Base-by-base conservation (phyloP, 2,329 filamentous ascomycete genomes). In the Fusarium sublunatum region DNA sequence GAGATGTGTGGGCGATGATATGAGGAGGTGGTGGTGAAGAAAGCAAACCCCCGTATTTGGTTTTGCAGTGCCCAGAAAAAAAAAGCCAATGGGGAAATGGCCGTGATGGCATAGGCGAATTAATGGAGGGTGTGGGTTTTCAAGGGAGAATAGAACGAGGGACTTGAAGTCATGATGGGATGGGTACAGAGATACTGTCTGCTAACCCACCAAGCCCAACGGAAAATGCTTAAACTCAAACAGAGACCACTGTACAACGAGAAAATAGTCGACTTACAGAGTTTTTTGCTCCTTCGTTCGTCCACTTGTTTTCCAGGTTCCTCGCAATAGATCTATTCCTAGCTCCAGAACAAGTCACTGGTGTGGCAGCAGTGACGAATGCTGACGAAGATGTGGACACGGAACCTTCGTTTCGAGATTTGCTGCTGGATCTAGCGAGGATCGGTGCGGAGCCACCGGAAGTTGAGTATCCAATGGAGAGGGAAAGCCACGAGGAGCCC, bases 341-440 rank as follows among this genome's bases (percentile, higher is more conserved):
- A 61, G 52, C 45, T 44, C 54, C 47, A 56, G 29, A 55, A 40
- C 35, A 64, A 49, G 38, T 60, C 56, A 69, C 65, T 69, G 63
- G 67, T 60, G 63, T 59, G 43, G 41, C 47, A 49, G 36, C 55
- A 63, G 67, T 70, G 66, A 70, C 55, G 68, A 61, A 61, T 61
- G 45, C 55, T 63, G 59, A 63, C 51, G 50, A 64, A 50, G 57
- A 59, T 48, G 45, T 45, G 53, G 35, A 46, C 40, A 60, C 49
- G 34, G 38, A 45, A 41, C 36, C 52, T 49, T 65, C 49, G 47
- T 44, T 65, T 65, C 47, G 52, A 58, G 47, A 42, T 46, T 65
- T 45, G 59, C 41, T 47, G 42, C 56, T 69, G 45, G 46, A 68
- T 62, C 65, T 68, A 69, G 53, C 45, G 59, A 67, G 54, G 62